Evolutionary conservation across 2,329 filamentous ascomycete genomes (phyloP).

Genomic region (Alternaria sp.): DNA sequence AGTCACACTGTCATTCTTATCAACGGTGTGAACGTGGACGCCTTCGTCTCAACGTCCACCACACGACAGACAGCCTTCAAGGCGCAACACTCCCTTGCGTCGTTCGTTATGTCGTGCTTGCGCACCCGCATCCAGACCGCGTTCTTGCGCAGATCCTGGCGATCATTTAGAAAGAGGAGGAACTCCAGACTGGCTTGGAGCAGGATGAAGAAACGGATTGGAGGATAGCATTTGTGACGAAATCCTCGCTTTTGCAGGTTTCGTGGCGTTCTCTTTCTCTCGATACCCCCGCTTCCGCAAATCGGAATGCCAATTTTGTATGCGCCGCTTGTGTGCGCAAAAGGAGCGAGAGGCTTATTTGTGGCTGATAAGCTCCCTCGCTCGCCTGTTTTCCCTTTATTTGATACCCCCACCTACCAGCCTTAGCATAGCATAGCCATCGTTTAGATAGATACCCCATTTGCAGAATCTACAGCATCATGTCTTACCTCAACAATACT

Average conservation of each 20-base stretch:
- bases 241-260: slow-evolving; percentile 12
- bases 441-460: slow-evolving; percentile 13
- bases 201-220: background rate
- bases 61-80: slow-evolving; percentile 9
- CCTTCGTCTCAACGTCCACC: background rate
- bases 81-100: slow-evolving; percentile 1
- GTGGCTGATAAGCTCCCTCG: slow-evolving; percentile 29
- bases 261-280: slow-evolving; percentile 18
- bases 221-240: slow-evolving; percentile 8
- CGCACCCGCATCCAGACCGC: slow-evolving; percentile 12
- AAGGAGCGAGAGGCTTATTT: slow-evolving; percentile 34
- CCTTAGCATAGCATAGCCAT: slow-evolving; percentile 19
- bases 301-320: slow-evolving; percentile 33
- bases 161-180: slow-evolving; percentile 2
- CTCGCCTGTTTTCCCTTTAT: slow-evolving; percentile 36
- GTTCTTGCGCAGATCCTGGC: slow-evolving; percentile 9
- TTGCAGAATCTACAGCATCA: slow-evolving; percentile 4
- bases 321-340: slow-evolving; percentile 28
- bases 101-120: background rate
- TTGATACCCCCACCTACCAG: slow-evolving; percentile 40
- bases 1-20: slow-evolving; percentile 1
- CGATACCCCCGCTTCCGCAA: slow-evolving; percentile 34
- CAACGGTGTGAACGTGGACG: slow-evolving; percentile 5
- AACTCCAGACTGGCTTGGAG: background rate
- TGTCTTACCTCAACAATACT: slow-evolving; percentile 13